Conservation (phyloP, 2,329 filamentous ascomycete genomes). For the Hypoxylon sp. region DNA sequence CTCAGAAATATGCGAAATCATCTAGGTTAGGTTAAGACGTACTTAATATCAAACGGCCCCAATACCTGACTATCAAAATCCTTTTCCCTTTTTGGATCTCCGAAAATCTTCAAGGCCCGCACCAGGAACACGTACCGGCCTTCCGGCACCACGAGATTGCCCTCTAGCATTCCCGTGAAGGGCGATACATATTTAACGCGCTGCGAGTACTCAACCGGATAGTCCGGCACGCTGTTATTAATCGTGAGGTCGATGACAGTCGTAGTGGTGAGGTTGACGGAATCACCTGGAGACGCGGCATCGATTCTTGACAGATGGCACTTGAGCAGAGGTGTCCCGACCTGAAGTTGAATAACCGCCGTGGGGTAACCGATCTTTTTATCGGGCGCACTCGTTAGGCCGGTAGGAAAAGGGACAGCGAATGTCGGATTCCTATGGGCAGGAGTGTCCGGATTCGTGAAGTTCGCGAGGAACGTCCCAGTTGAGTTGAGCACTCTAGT, state of each 20-base stretch:
- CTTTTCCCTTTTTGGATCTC: slow-evolving; percentile 43
- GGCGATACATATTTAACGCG: neutral
- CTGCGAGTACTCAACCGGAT: slow-evolving; percentile 1
- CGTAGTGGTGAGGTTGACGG: neutral
- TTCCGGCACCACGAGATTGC: slow-evolving; percentile 48
- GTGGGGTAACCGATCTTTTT: neutral
- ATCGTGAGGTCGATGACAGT: neutral
- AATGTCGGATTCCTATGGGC: neutral
- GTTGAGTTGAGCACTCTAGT: slow-evolving; percentile 2
- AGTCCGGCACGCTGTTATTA: slow-evolving; percentile 6
- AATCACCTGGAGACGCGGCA: neutral
- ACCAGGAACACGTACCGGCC: slow-evolving; percentile 51
- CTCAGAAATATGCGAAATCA: neutral
- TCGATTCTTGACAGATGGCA: neutral
- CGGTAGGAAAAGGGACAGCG: neutral
- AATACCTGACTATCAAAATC: slow-evolving; percentile 50
- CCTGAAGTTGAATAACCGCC: neutral
- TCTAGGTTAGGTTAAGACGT: no score
- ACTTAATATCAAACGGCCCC: slow-evolving; percentile 44
- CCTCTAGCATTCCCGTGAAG: slow-evolving; percentile 47
- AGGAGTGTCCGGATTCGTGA: neutral
- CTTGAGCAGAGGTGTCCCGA: neutral
- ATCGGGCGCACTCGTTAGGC: neutral
- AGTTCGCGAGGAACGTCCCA: slow-evolving; percentile 17
- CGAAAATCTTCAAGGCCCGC: slow-evolving; percentile 52